Conservation (phyloP, 1,284 basidiomycete genomes). For the Sanghuangporus weigelae region DNA sequence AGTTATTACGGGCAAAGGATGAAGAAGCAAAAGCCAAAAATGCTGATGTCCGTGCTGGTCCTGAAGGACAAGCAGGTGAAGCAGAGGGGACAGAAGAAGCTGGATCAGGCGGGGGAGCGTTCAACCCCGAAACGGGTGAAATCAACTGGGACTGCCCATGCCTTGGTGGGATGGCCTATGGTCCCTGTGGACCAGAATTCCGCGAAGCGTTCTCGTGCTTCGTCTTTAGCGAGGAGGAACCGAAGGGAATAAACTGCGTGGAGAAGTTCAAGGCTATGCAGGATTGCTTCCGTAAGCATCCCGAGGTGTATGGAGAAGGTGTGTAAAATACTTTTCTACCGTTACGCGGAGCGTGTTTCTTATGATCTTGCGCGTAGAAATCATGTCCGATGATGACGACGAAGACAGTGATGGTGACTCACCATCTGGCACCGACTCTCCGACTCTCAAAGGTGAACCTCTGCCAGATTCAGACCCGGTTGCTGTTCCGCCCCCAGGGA, state of each 20-base stretch:
- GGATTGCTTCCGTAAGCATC: constrained; percentile 94
- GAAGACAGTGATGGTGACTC: constrained; percentile 24
- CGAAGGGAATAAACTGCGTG: constrained; percentile 97
- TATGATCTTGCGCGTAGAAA: constrained; percentile 35
- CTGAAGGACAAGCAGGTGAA: constrained; percentile 1
- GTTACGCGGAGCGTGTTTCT: constrained; percentile 2
- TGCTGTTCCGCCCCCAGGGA: neutral
- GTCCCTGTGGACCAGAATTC: constrained; percentile 93
- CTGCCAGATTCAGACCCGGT: neutral
- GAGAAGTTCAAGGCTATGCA: constrained; percentile 99
- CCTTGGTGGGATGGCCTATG: constrained; percentile 97
- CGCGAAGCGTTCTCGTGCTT: constrained; percentile 97
- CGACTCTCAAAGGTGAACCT: neutral
- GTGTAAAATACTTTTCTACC: constrained; percentile 24
- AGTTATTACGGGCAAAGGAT: neutral
- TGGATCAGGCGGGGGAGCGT: constrained; percentile 45
- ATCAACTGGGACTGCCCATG: constrained; percentile 99
- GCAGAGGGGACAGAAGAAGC: constrained; percentile 28
- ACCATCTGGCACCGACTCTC: neutral
- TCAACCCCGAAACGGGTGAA: constrained; percentile 93
- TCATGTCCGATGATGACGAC: constrained; percentile 54
- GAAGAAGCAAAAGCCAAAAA: neutral
- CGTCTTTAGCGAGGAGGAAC: constrained; percentile 89
- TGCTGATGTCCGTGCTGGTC: neutral
- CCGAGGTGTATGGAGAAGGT: constrained; percentile 94